Percentiles rank a stretch among this genome's conserved stretches.
Conservation (phyloP, 2,329 filamentous ascomycete species). For the Penicillium sp. region DNA sequence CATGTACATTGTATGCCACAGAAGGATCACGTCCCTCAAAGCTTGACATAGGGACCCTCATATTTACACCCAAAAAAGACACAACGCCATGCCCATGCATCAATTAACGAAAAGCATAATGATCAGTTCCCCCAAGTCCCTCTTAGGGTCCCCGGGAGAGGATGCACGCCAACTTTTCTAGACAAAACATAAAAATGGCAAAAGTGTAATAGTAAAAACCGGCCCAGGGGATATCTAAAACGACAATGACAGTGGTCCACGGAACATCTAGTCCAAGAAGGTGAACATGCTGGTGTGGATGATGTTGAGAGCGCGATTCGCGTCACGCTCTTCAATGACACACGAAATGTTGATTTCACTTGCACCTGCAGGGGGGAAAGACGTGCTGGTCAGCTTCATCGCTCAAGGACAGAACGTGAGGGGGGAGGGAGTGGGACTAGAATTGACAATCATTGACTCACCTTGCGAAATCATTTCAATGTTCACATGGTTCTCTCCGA, state of each 20-base stretch:
- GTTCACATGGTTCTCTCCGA: slow-evolving; percentile 91
- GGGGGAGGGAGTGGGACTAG: slow-evolving; percentile 6
- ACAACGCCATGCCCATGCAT: slow-evolving; percentile 24
- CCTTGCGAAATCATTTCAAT: slow-evolving; percentile 99
- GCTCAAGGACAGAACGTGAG: slow-evolving; percentile 8
- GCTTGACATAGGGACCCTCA: background rate
- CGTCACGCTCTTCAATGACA: slow-evolving; percentile 87
- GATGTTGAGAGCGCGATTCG: slow-evolving; percentile 89
- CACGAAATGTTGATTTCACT: slow-evolving; percentile 99
- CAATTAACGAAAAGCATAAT: slow-evolving; percentile 8
- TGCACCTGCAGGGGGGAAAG: slow-evolving; percentile 58
- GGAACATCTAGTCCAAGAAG: slow-evolving; percentile 65
- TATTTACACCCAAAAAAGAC: slow-evolving; percentile 8
- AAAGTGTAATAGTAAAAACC: background rate
- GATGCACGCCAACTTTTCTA: slow-evolving; percentile 21
- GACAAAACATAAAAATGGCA: slow-evolving; percentile 3
- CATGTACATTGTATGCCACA: slow-evolving; percentile 9
- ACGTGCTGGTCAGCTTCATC: slow-evolving; percentile 13
- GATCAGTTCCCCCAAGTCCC: slow-evolving; percentile 5
- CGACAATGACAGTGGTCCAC: slow-evolving; percentile 15
- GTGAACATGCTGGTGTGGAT: slow-evolving; percentile 96
- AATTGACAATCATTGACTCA: slow-evolving; percentile 41
- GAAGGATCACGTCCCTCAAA: background rate
- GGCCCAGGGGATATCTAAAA: slow-evolving; percentile 26
- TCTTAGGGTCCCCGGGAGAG: background rate